Percentiles rank a stretch among this genome's conserved stretches.
phyloP scores from a whole-genome alignment of 2,329 filamentous ascomycete species.

The Ophiostoma triangulosporum region DNA sequence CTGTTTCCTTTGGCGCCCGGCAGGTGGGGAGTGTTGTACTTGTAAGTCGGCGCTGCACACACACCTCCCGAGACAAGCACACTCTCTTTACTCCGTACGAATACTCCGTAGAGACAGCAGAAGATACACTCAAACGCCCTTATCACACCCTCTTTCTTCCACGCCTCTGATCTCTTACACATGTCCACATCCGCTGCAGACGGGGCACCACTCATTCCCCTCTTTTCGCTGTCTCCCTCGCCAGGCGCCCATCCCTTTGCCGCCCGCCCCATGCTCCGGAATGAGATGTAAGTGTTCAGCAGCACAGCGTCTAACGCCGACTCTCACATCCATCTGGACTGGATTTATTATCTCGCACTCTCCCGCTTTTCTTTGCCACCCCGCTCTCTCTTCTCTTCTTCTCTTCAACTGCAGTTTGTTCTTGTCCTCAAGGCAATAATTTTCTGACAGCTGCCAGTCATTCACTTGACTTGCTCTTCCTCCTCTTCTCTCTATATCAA shows the following conservation, averaged over 20 bases:
- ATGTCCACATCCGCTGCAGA: background rate
- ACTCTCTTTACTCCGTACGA: background rate
- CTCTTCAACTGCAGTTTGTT: slow-evolving; percentile 22
- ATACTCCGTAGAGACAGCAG: background rate
- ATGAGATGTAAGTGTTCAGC: background rate
- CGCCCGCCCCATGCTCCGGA: slow-evolving; percentile 7
- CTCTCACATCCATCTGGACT: background rate
- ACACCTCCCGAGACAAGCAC: background rate
- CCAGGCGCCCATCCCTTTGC: slow-evolving; percentile 2
- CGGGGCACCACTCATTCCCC: background rate
- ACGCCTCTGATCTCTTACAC: background rate
- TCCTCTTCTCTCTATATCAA: background rate
- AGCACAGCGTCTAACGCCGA: background rate
- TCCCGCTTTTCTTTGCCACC: background rate
- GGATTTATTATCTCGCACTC: background rate
- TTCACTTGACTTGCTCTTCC: slow-evolving; percentile 27
- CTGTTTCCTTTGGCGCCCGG: background rate
- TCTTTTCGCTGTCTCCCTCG: background rate
- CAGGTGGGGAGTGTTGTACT: slow-evolving; percentile 2
- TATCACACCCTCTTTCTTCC: slow-evolving; percentile 1
- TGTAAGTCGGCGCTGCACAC: slow-evolving; percentile 5
- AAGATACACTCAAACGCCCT: background rate
- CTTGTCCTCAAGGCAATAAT: slow-evolving; percentile 21
- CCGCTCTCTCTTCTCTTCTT: background rate
- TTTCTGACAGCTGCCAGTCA: slow-evolving; percentile 29